These are phyloP conservation scores for Cladosporium sp. DNA, from an alignment of 2,329 filamentous ascomycete genomes.

Conservation along the genomic window DNA sequence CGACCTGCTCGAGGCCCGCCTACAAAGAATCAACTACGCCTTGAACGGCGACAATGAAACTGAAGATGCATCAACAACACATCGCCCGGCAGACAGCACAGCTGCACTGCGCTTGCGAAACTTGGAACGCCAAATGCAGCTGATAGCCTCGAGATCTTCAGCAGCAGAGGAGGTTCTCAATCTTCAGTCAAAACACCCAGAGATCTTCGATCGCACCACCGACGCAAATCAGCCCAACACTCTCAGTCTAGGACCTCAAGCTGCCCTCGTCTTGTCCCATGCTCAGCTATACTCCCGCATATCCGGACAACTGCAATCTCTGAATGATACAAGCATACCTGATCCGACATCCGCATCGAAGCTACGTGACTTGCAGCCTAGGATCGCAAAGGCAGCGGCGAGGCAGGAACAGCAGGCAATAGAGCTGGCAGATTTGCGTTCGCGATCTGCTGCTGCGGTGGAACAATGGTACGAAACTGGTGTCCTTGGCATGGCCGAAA, in stretches of 20 bases:
- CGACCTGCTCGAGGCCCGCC: conserved; percentile 40
- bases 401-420: conserved; percentile 57
- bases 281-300: conserved; percentile 38
- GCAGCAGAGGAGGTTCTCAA: conserved; percentile 37
- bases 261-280: conserved; percentile 40
- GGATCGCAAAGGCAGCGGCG: conserved; percentile 57
- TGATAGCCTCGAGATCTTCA: conserved; percentile 36
- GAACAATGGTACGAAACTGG: conserved; percentile 67
- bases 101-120: conserved; percentile 12
- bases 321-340: conserved; percentile 41
- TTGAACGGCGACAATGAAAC: conserved; percentile 32
- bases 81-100: neutral
- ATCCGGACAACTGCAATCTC: conserved; percentile 40
- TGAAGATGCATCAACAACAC: conserved; percentile 3
- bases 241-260: conserved; percentile 22
- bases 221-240: conserved; percentile 20
- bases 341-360: conserved; percentile 43
- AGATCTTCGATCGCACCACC: conserved; percentile 30
- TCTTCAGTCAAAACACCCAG: conserved; percentile 37
- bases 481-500: conserved; percentile 62
- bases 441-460: conserved; percentile 53
- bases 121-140: conserved; percentile 29
- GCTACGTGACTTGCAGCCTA: conserved; percentile 55
- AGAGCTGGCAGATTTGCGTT: conserved; percentile 60
- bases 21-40: conserved; percentile 41